Percentiles rank a stretch among this genome's conserved stretches.
Conservation (phyloP, 495 filamentous ascomycete genomes). For the Letharia columbiana region DNA sequence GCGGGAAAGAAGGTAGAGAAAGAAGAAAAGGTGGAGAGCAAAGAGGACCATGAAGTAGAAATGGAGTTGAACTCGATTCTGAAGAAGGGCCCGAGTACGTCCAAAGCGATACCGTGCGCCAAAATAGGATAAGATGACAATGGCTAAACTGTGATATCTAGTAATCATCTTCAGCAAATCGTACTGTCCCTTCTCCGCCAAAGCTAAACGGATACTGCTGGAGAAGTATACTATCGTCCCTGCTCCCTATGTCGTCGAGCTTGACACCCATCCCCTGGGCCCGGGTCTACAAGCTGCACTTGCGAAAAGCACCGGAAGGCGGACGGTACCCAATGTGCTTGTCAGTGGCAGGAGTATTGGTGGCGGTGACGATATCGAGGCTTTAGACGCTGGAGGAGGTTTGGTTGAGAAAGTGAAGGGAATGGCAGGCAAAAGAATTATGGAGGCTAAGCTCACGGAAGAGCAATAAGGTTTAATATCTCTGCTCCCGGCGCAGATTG, state of each 20-base stretch:
- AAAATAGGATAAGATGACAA: not conserved
- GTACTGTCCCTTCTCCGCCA: conserved; percentile 76
- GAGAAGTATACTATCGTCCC: conserved; percentile 76
- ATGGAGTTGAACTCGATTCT: conserved; percentile 66
- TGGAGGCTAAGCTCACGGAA: conserved; percentile 37
- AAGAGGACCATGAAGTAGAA: conserved; percentile 51
- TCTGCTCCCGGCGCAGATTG: not conserved
- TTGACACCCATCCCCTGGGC: conserved; percentile 75
- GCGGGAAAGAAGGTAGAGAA: conserved; percentile 28
- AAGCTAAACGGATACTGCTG: conserved; percentile 74
- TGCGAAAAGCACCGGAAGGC: conserved; percentile 61
- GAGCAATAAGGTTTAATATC: not conserved
- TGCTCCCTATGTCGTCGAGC: conserved; percentile 78
- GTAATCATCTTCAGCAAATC: conserved; percentile 95
- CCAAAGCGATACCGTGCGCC: not conserved
- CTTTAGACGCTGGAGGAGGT: conserved; percentile 57
- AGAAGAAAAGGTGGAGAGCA: conserved; percentile 41
- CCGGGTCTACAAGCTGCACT: conserved; percentile 58
- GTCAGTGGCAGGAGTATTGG: conserved; percentile 84
- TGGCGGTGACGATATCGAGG: conserved; percentile 77
- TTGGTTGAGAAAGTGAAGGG: conserved; percentile 62
- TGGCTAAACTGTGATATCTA: conserved; percentile 31
- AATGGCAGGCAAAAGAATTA: conserved; percentile 62
- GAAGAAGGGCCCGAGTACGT: conserved; percentile 71
- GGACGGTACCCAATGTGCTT: conserved; percentile 86